Conservation (phyloP, 2,329 filamentous ascomycete genomes). For the Fusarium sp. region DNA sequence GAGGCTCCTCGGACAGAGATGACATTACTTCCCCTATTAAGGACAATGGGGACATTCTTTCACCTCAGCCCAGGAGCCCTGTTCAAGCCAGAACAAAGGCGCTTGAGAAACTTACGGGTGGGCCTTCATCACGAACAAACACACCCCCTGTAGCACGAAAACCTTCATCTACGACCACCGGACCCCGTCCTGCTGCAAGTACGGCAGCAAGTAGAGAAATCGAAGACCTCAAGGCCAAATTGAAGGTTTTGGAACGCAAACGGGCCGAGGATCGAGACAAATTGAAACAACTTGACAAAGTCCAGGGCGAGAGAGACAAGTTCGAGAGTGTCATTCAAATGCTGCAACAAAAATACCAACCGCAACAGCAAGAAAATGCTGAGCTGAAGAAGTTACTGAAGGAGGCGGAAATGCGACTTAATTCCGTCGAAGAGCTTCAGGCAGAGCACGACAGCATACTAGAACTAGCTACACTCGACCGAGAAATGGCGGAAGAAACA, state of each 20-base stretch:
- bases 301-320: slow-evolving; percentile 79
- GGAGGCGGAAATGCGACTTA: slow-evolving; percentile 75
- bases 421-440: slow-evolving; percentile 74
- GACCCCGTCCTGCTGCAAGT: slow-evolving; percentile 51
- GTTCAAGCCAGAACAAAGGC: slow-evolving; percentile 60
- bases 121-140: slow-evolving; percentile 42
- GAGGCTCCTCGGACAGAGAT: slow-evolving; percentile 51
- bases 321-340: slow-evolving; percentile 90
- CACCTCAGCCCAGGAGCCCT: slow-evolving; percentile 61
- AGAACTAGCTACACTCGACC: slow-evolving; percentile 88
- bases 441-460: slow-evolving; percentile 86
- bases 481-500: slow-evolving; percentile 96
- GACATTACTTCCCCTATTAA: slow-evolving; percentile 56
- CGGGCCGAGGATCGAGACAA: slow-evolving; percentile 85
- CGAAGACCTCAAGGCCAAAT: slow-evolving; percentile 88
- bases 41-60: slow-evolving; percentile 61
- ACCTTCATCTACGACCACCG: slow-evolving; percentile 40
- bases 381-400: slow-evolving; percentile 82
- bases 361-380: slow-evolving; percentile 80
- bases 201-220: slow-evolving; percentile 72
- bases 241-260: slow-evolving; percentile 89
- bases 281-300: slow-evolving; percentile 78
- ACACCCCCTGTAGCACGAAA: slow-evolving; percentile 47
- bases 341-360: slow-evolving; percentile 86
- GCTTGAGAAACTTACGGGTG: slow-evolving; percentile 61